phyloP scores from a whole-genome alignment of 129 eudicot species.

The Flaveria trinervia region DNA sequence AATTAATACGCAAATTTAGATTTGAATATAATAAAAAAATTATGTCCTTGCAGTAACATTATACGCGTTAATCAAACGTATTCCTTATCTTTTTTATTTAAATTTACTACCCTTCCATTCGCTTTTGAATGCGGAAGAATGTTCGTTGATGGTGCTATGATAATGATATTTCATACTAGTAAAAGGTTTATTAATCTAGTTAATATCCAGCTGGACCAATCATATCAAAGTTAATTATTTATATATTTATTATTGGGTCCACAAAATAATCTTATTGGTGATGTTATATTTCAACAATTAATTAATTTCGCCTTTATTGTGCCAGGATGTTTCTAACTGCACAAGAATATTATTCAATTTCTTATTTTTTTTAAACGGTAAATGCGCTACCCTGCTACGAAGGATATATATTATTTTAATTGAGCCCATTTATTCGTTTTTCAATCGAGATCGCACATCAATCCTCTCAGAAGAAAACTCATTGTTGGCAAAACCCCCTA shows the following conservation, averaged over 20 bases:
- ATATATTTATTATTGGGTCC: not conserved
- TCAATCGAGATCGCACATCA: too few species aligned
- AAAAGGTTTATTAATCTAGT: not conserved
- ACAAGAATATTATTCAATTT: not conserved
- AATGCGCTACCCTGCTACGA: too few species aligned
- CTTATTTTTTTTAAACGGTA: not conserved
- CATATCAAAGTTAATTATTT: not conserved
- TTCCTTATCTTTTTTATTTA: not conserved
- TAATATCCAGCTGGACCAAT: not conserved
- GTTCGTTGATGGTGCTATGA: not conserved
- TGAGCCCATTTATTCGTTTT: too few species aligned
- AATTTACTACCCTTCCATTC: not conserved
- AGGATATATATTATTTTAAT: too few species aligned
- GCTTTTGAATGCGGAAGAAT: not conserved
- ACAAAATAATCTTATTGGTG: not conserved
- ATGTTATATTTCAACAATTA: not conserved
- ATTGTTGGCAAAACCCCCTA: too few species aligned
- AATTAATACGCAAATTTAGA: too few species aligned
- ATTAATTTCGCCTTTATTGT: not conserved
- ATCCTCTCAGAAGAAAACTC: too few species aligned
- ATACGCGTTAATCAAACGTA: not conserved
- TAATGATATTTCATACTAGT: not conserved
- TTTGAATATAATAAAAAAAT: too few species aligned
- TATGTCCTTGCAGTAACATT: not conserved
- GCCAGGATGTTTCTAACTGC: not conserved